Conservation (phyloP, 352 stramenopile species). For the Blastocystis sp. region DNA sequence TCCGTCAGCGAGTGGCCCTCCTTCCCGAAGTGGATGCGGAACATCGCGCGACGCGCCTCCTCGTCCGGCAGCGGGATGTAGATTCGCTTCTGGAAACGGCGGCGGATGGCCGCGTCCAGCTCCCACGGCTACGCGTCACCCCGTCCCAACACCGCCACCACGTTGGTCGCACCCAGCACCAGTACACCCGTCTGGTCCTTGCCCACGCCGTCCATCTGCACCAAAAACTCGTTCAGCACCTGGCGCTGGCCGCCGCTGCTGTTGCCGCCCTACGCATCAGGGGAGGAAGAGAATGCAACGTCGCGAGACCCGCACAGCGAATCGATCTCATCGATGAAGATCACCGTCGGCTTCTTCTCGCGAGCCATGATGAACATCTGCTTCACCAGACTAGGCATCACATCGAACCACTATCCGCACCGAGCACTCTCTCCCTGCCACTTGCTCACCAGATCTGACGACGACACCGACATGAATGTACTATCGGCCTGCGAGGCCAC, state of each 20-base stretch:
- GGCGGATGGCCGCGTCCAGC: constrained; percentile 85
- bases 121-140: constrained; percentile 82
- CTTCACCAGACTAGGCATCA: constrained; percentile 85
- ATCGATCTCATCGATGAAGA: constrained; percentile 98
- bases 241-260: constrained; percentile 89
- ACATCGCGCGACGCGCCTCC: constrained; percentile 85
- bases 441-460: constrained; percentile 94
- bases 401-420: constrained; percentile 76
- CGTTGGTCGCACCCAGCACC: constrained; percentile 92
- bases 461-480: constrained; percentile 95
- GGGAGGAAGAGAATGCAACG: not conserved
- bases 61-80: constrained; percentile 90
- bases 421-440: constrained; percentile 89
- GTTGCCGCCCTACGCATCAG: constrained; percentile 71
- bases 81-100: constrained; percentile 86
- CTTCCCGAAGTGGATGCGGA: constrained; percentile 92
- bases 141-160: constrained; percentile 70
- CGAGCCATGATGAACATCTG: constrained; percentile 96
- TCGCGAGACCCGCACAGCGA: constrained; percentile 83
- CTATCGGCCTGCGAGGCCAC: constrained; percentile 96
- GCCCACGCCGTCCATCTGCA: constrained; percentile 92
- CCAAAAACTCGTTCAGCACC: constrained; percentile 95
- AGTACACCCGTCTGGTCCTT: constrained; percentile 85
- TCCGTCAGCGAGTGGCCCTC: constrained; percentile 88
- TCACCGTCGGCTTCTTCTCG: constrained; percentile 85